Evolutionary conservation across 805 yeast genomes (phyloP), one percentile per base, ranked within the genome.

Genomic region (Nakazawaea molendinolei): DNA sequence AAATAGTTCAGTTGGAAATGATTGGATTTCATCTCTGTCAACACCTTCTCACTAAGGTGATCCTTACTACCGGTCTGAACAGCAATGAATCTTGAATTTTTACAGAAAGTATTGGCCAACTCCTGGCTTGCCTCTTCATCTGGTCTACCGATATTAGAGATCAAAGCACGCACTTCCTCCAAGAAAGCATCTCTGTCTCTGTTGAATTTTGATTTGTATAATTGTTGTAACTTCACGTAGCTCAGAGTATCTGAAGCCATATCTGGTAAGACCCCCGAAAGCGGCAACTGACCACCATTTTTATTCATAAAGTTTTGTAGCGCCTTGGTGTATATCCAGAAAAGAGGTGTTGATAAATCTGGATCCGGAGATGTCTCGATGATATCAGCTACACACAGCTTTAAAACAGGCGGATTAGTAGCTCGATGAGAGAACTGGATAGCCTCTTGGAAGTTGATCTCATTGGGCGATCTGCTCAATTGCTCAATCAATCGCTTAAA

Each of bases 191-290:
- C 45, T 30, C 60, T 52, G 52, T 87, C 95, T 2, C 40, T 31
- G 8, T 46, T 39, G 1, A 83, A 78, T 48, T 79, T 80, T 1
- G 52, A 58, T 13, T 67, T 53, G 50, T 85, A 90, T 3, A 86
- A 46, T 0, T 49, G 49, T 51, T 78, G 82, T 24, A 90, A 56
- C 7, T 49, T 53, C 2, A 80, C 63, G 52, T 83, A 90, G 38
- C 63, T 63, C 7, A 58, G 55, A 0, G 95, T 79, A 42, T 77
- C 75, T 0, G 95, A 74, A 15, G 84, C 81, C 96, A 90, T 90
- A 53, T 89, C 97, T 0, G 95, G 95, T 5, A 89, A 51, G 1
- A 61, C 69, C 0, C 95, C 95, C 3, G 79, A 66, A 2, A 86
- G 55, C 0, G 95, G 95, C n/a, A 85, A 60, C 5, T 59, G 52